Evolutionary conservation across 805 yeast species (phyloP).

Genomic region (Barnettozyma wickerhamii): DNA sequence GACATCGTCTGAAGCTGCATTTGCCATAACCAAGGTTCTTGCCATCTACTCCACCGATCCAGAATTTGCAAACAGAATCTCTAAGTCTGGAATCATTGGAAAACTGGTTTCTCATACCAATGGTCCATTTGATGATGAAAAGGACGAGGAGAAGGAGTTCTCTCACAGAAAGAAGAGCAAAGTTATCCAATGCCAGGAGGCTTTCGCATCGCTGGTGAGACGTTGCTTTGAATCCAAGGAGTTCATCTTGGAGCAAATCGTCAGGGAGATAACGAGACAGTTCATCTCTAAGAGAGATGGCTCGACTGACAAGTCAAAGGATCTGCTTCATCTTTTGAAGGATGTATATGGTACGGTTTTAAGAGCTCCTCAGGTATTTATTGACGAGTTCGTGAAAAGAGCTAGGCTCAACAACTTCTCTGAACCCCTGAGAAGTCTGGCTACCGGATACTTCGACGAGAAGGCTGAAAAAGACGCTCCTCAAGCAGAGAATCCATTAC

Average conservation of each 20-base stretch:
- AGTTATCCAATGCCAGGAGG: constrained; percentile 39
- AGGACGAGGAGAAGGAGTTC: too few relatives aligned
- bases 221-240: constrained; percentile 63
- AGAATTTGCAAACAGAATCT: constrained; percentile 34
- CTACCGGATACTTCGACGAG: constrained; percentile 21
- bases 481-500: constrained; percentile 21
- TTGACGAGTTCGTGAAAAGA: constrained; percentile 38
- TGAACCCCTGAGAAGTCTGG: constrained; percentile 29
- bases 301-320: constrained; percentile 33
- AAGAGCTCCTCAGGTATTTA: constrained; percentile 45
- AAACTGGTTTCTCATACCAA: constrained; percentile 17
- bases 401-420: constrained; percentile 42
- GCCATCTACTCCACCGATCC: constrained; percentile 49
- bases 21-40: constrained; percentile 50
- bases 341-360: constrained; percentile 44
- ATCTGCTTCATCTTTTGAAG: constrained; percentile 41
- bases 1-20: constrained; percentile 42
- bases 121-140: too few relatives aligned
- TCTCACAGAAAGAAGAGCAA: too few relatives aligned
- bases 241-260: constrained; percentile 44
- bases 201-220: constrained; percentile 54
- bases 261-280: constrained; percentile 44
- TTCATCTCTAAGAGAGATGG: constrained; percentile 32
- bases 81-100: constrained; percentile 43
- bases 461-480: constrained; percentile 19